Evolutionary conservation across 2,329 filamentous ascomycete genomes (phyloP).

Genomic region (Ophiocordyceps polyrhachis-furcata): DNA sequence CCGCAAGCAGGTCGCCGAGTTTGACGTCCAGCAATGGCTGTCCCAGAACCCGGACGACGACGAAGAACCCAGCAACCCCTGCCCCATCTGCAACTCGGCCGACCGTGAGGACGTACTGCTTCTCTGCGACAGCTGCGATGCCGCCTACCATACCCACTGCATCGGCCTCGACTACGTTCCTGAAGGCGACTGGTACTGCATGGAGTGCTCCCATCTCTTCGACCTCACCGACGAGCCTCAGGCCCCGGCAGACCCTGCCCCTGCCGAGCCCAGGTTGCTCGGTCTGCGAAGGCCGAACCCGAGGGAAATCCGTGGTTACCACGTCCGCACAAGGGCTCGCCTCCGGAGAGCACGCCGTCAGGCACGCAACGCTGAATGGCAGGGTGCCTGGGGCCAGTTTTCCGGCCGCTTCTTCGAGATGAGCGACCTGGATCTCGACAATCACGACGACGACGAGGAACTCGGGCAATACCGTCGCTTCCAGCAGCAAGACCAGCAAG

Average conservation of each 20-base stretch:
- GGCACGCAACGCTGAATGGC: conserved; percentile 69
- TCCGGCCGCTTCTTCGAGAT: conserved; percentile 42
- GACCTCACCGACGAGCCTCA: conserved; percentile 12
- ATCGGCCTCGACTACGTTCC: conserved; percentile 66
- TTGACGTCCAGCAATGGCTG: conserved; percentile 57
- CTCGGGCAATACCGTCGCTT: conserved; percentile 34
- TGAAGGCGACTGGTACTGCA: conserved; percentile 73
- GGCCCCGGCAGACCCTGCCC: not conserved
- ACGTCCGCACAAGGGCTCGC: conserved; percentile 35
- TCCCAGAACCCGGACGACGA: conserved; percentile 51
- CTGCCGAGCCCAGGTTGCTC: conserved; percentile 8
- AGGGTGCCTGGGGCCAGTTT: conserved; percentile 61
- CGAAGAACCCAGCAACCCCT: conserved; percentile 52
- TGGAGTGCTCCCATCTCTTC: conserved; percentile 49
- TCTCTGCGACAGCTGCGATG: conserved; percentile 81
- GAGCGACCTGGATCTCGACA: conserved; percentile 22
- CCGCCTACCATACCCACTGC: conserved; percentile 81
- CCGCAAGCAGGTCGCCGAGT: conserved; percentile 76
- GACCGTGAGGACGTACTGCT: conserved; percentile 74
- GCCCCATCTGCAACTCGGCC: conserved; percentile 64
- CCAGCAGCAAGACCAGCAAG: conserved; percentile 36
- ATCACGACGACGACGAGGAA: conserved; percentile 44
- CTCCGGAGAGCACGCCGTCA: conserved; percentile 36
- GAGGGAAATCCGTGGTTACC: conserved; percentile 15
- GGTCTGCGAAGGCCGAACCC: conserved; percentile 13